Percentiles rank a stretch among this genome's conserved stretches.
Evolutionary conservation across 768 basidiomycete species (phyloP).

Genomic region (Pleurotus cornucopiae): DNA sequence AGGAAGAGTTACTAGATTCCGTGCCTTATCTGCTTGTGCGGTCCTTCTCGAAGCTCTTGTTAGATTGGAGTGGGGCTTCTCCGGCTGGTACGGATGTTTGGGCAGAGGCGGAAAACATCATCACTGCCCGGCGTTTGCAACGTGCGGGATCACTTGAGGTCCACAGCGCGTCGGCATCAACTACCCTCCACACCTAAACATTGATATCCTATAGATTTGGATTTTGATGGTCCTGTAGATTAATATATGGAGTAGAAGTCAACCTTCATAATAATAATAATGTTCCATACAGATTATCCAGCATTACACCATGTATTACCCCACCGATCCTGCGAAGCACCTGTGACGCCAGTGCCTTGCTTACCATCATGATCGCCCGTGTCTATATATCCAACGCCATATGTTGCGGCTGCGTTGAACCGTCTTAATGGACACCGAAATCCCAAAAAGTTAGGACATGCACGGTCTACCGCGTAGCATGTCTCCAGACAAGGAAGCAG

Average conservation of each 20-base stretch:
- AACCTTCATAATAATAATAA: too few relatives aligned
- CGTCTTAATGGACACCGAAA: constrained; percentile 60
- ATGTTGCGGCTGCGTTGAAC: constrained; percentile 65
- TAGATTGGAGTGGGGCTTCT: constrained; percentile 1
- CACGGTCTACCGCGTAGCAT: constrained; percentile 68
- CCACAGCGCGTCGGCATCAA: too few relatives aligned
- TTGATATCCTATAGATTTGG: too few relatives aligned
- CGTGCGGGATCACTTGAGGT: too few relatives aligned
- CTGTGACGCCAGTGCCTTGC: constrained; percentile 45
- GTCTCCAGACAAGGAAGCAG: constrained; percentile 78
- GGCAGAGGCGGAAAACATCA: background rate
- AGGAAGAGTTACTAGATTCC: background rate
- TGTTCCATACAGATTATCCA: constrained; percentile 12
- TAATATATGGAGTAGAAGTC: too few relatives aligned
- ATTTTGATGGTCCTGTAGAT: too few relatives aligned
- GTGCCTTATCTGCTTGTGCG: background rate
- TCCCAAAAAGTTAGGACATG: constrained; percentile 71
- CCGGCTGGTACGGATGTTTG: background rate
- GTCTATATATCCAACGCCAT: constrained; percentile 76
- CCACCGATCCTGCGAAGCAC: constrained; percentile 56
- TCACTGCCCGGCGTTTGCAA: background rate
- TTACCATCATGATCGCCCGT: constrained; percentile 37
- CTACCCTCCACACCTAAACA: too few relatives aligned
- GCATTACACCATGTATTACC: constrained; percentile 78
- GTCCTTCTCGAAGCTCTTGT: background rate